Evolutionary conservation across 495 filamentous ascomycete species (phyloP).

Genomic region (Letharia columbiana): DNA sequence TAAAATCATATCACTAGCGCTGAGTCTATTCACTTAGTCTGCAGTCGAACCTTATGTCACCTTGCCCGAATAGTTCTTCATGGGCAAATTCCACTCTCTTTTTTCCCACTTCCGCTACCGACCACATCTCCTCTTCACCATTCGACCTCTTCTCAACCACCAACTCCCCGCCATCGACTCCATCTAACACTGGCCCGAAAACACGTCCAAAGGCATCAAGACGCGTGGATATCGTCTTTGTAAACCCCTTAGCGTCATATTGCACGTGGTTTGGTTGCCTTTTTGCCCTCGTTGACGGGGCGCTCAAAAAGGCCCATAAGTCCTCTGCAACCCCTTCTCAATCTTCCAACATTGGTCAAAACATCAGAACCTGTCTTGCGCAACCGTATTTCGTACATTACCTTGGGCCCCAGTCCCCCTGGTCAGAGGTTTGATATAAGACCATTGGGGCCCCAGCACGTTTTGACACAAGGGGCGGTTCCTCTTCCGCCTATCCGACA

Average conservation of each 20-base stretch:
- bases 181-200: conserved; percentile 2
- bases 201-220: conserved; percentile 10
- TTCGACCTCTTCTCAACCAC: conserved; percentile 16
- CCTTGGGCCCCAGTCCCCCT: not conserved
- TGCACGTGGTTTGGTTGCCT: conserved; percentile 2
- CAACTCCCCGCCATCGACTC: conserved; percentile 16
- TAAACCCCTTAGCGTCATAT: conserved; percentile 4
- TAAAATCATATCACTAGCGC: not conserved
- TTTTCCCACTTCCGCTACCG: conserved; percentile 9
- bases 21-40: not conserved
- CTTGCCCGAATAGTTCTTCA: conserved; percentile 1
- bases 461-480: not conserved
- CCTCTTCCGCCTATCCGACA: not conserved
- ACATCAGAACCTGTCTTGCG: conserved; percentile 6
- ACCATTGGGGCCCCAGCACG: not conserved
- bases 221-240: conserved; percentile 14
- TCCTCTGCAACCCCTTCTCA: not conserved
- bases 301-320: not conserved
- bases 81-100: conserved; percentile 6
- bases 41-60: not conserved
- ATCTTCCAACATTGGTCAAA: conserved; percentile 12
- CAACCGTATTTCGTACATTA: conserved; percentile 3
- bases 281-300: conserved; percentile 1
- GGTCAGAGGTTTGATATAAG: conserved; percentile 4
- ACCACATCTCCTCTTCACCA: conserved; percentile 15